Evolutionary conservation across 176 grass and related monocot genomes (phyloP), one percentile per base, ranked within the genome.

Genomic region (Stipa capillata): DNA sequence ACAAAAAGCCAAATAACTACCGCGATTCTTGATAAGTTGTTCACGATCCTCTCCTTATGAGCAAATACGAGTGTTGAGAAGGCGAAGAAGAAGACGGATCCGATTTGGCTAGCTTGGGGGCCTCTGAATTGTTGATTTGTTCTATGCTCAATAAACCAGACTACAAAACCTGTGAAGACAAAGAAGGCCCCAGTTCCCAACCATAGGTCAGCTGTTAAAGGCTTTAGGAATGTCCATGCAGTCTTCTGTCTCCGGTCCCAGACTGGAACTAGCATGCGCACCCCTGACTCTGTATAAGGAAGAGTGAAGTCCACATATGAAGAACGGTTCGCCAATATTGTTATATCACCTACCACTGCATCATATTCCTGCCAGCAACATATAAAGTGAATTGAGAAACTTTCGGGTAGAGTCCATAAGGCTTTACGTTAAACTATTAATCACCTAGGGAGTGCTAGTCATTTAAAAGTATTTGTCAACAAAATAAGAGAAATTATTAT

Each of bases 41-140:
- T 86, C 57, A 60, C 21, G 13, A 97, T 68, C 72, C 48, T 88
- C 76, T 88, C 82, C 76, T 47, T 90, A 44, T 97, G 94, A 6
- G 91, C 85, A 68, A 97, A 97, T 44, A 97, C 90, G 14, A 93
- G 80, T 13, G 93, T 90, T 24, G 93, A 93, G 70, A 97, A 93
- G 35, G 83, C 47, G 65, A 97, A 97, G 70, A 89, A 93, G 57
- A 90, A 97, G 32, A 86, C 16, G 1, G 79, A 78, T 43, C 93
- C 93, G 35, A 90, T 69, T 83, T 97, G 93, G 72, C 49, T 79
- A 4, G 21, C 9, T 21, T 45, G 76, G 5, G 66, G n/a, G 7
- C 94, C 94, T 85, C 84, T 84, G 74, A 97, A 97, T 61, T 88
- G 86, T 3, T 33, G 11, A 76, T 97, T 93, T 29, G 62, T 83